Conservation (phyloP, 2,329 filamentous ascomycete species). For the Trichoderma asperellum region DNA sequence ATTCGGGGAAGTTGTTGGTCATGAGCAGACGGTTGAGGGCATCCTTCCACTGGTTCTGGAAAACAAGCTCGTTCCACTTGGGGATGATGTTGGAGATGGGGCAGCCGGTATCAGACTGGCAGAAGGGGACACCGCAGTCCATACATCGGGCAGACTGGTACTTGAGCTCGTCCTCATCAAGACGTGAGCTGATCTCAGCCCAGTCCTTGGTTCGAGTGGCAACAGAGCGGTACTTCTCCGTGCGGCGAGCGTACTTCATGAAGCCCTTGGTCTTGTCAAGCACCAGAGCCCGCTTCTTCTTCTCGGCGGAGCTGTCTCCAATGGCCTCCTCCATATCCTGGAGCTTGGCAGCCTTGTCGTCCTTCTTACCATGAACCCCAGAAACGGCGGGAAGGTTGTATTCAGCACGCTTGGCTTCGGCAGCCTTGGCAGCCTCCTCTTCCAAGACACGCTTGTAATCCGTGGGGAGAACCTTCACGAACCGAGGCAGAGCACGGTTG, state of each 20-base stretch:
- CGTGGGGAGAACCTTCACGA: conserved; percentile 89
- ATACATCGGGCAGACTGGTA: conserved; percentile 97
- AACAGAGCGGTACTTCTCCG: conserved; percentile 88
- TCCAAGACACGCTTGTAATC: conserved; percentile 94
- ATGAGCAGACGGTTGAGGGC: conserved; percentile 88
- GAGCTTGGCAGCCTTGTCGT: conserved; percentile 70
- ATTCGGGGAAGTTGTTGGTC: conserved; percentile 99
- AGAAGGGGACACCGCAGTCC: conserved; percentile 99
- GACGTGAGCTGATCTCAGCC: conserved; percentile 84
- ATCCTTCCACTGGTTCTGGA: conserved; percentile 81
- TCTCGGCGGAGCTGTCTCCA: conserved; percentile 80
- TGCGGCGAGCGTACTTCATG: conserved; percentile 93
- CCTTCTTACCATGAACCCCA: conserved; percentile 64
- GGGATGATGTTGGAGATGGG: conserved; percentile 98
- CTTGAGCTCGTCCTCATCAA: conserved; percentile 94
- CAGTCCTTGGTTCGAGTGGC: conserved; percentile 89
- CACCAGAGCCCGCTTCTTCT: conserved; percentile 89
- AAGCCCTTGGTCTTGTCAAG: conserved; percentile 98
- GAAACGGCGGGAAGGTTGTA: conserved; percentile 79
- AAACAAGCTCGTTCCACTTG: conserved; percentile 89
- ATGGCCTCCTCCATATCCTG: conserved; percentile 91
- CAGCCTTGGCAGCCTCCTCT: conserved; percentile 84
- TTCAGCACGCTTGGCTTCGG: conserved; percentile 80
- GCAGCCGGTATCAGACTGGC: conserved; percentile 93
- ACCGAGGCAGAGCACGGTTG: conserved; percentile 84